These are phyloP conservation scores for Xylariaceae sp. DNA, from an alignment of 2,329 filamentous ascomycete genomes.

Conservation along the genomic window DNA sequence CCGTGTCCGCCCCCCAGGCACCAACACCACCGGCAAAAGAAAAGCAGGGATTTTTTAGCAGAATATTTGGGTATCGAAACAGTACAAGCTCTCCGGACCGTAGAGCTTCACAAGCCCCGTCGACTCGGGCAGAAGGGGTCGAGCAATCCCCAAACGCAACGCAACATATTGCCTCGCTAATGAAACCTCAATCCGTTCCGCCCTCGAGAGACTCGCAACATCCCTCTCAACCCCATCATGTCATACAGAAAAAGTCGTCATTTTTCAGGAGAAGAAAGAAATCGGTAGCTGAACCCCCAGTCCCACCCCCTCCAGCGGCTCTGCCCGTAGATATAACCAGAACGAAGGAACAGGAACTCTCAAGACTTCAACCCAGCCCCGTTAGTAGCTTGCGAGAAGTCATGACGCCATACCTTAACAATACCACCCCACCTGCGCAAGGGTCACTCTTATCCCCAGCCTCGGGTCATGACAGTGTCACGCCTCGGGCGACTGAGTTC, in stretches of 20 bases:
- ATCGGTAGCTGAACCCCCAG: conserved; percentile 74
- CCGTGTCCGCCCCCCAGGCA: conserved; percentile 46
- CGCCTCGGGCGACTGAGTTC: conserved; percentile 26
- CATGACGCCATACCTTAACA: conserved; percentile 78
- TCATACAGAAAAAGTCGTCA: conserved; percentile 87
- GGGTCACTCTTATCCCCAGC: conserved; percentile 22
- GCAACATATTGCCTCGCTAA: conserved; percentile 49
- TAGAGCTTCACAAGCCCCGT: conserved; percentile 37
- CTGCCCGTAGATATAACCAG: conserved; percentile 28
- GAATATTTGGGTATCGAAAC: conserved; percentile 80
- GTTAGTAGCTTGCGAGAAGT: conserved; percentile 81
- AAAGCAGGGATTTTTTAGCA: conserved; percentile 86
- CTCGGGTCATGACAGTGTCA: conserved; percentile 27
- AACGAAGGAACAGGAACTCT: conserved; percentile 31
- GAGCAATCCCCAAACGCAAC: conserved; percentile 45
- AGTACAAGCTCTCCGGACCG: conserved; percentile 37
- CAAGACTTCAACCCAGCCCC: conserved; percentile 57
- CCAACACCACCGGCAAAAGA: conserved; percentile 60
- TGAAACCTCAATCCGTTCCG: conserved; percentile 50
- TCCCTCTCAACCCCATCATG: conserved; percentile 42
- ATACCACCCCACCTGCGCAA: conserved; percentile 19
- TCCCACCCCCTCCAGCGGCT: conserved; percentile 51
- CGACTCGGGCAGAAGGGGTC: conserved; percentile 42
- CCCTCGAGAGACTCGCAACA: conserved; percentile 57
- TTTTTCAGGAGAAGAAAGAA: conserved; percentile 96